A percentile compares a stretch with the other conserved stretches of the same genome.
phyloP scores from a whole-genome alignment of 495 filamentous ascomycete species.

The Penicillium ochrochloron region DNA sequence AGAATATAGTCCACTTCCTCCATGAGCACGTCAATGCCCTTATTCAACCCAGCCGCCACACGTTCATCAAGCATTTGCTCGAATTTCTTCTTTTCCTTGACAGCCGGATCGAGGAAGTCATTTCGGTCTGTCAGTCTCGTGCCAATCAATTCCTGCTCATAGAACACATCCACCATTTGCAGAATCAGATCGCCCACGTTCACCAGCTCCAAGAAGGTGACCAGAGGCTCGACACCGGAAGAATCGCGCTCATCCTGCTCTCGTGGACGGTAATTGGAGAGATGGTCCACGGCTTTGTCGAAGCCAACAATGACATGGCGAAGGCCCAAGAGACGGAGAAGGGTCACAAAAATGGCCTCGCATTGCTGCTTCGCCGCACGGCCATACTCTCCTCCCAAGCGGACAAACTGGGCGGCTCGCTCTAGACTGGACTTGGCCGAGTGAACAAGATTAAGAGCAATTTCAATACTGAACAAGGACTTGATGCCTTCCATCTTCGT shows the following conservation, averaged over 20 bases:
- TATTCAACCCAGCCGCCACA: conserved; percentile 93
- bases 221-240: conserved; percentile 82
- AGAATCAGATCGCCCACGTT: conserved; percentile 98
- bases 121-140: conserved; percentile 85
- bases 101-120: conserved; percentile 90
- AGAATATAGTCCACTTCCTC: conserved; percentile 96
- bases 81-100: conserved; percentile 95
- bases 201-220: conserved; percentile 96
- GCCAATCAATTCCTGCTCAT: conserved; percentile 87
- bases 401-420: conserved; percentile 79
- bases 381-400: conserved; percentile 76
- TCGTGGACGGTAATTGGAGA: conserved; percentile 89
- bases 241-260: conserved; percentile 74
- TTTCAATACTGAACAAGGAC: conserved; percentile 93
- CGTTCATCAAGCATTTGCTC: conserved; percentile 99
- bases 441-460: conserved; percentile 88
- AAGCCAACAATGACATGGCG: conserved; percentile 92
- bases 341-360: conserved; percentile 80
- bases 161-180: conserved; percentile 99
- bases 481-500: conserved; percentile 90
- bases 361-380: conserved; percentile 89
- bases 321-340: conserved; percentile 81
- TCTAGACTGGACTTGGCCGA: conserved; percentile 89
- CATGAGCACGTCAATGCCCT: conserved; percentile 98
- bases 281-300: conserved; percentile 86